Base-by-base conservation (phyloP, 441 rosid species). In the Mallotus japonicus region DNA sequence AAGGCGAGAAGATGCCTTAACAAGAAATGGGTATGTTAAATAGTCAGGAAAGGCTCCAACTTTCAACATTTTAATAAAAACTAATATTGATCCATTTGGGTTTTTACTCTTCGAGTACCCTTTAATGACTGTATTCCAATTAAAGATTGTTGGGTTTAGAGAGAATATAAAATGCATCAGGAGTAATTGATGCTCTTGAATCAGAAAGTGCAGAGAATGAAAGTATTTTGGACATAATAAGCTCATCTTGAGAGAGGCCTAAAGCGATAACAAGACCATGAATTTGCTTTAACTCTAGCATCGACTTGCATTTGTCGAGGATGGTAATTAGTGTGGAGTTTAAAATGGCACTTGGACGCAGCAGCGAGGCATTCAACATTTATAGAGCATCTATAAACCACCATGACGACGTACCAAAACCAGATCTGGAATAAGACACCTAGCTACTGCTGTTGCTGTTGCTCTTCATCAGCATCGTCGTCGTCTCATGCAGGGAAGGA, bases 21-120 rank as follows among this genome's bases (percentile, higher is more conserved):
- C 75, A 32, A 92, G 82, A 76, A 92, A 90, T 11, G 97, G 93
- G 80, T 80, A 88, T 0, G 97, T 93, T 68, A 93, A 76, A 64
- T 90, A 81, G 70, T 92, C 90, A 0, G 96, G 89, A 46, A 69
- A 71, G 73, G 77, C 62, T 34, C 87, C 92, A 28, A 50, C 51
- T 65, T 86, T 81, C 77, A 87, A 62, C 93, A 90, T 90, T 51
- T 84, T 42, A 11, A 84, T 76, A 70, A 85, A 90, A 59, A 84
- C 77, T 3, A 79, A 79, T 9, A 88, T 46, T 24, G 97, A 80
- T 65, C 72, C 79, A 54, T 81, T 85, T 0, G 98, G 95, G 60
- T 40, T 77, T 77, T 66, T 87, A 82, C 86, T 84, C 28, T 65
- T 74, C 22, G 89, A 84, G 70, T 80, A 89, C 2, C 93, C 97